Evolutionary conservation across 768 basidiomycete species (phyloP).

Genomic region (Termitomyces sp.): DNA sequence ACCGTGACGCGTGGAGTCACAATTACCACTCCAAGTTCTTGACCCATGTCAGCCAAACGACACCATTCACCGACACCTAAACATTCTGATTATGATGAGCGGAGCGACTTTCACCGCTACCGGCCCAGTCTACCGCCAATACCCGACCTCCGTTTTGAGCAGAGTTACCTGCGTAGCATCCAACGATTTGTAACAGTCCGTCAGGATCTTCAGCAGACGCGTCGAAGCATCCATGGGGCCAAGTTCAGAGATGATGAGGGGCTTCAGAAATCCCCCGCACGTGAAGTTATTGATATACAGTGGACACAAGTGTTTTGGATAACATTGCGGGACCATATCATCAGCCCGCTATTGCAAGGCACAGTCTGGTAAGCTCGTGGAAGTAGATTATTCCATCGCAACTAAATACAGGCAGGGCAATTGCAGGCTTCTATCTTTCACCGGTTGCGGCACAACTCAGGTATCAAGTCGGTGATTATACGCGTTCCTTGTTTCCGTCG

Average conservation of each 20-base stretch:
- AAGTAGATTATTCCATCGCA: not conserved
- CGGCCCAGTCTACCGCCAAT: constrained; percentile 47
- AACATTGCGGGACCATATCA: constrained; percentile 62
- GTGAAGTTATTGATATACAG: constrained; percentile 37
- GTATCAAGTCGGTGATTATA: constrained; percentile 24
- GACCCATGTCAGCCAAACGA: constrained; percentile 11
- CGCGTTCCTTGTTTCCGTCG: constrained; percentile 20
- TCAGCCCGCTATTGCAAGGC: constrained; percentile 65
- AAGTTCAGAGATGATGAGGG: not conserved
- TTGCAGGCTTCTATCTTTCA: constrained; percentile 39
- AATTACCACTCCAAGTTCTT: not conserved
- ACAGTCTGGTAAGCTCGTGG: constrained; percentile 48
- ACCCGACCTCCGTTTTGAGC: constrained; percentile 75
- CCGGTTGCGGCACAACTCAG: constrained; percentile 34
- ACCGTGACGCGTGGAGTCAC: not conserved
- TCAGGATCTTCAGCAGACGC: not conserved
- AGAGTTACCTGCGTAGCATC: constrained; percentile 62
- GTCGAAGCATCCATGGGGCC: constrained; percentile 11
- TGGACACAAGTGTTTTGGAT: constrained; percentile 61
- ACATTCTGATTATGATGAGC: constrained; percentile 7
- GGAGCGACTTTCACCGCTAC: constrained; percentile 12
- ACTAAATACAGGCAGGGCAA: constrained; percentile 27
- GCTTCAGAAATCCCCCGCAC: constrained; percentile 7
- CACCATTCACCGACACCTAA: constrained; percentile 20
- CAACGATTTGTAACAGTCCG: constrained; percentile 43